Percentiles rank a stretch among this genome's conserved stretches.
phyloP scores from a whole-genome alignment of 331 rosid genomes.

The Acacia concinna region DNA sequence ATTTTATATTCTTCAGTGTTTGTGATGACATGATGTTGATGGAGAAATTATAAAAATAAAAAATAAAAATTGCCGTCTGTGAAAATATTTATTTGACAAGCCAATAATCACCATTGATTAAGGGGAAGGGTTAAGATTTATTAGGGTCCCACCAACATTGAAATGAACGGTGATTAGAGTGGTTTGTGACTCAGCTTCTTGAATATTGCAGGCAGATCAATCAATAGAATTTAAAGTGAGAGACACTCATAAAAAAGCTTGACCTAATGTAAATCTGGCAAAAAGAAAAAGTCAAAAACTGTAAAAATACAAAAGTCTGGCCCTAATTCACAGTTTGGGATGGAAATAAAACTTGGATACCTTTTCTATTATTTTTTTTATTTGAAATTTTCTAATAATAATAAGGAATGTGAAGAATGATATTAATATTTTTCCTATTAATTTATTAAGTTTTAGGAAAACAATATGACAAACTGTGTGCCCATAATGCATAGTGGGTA shows the following conservation, averaged over 20 bases:
- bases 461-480: slow-evolving; percentile 41
- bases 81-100: slow-evolving; percentile 36
- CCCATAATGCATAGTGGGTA: slow-evolving; percentile 72
- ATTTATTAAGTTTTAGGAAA: not conserved
- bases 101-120: slow-evolving; percentile 49
- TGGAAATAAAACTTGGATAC: not conserved
- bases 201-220: slow-evolving; percentile 36
- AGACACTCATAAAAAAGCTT: not conserved
- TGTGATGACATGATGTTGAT: slow-evolving; percentile 62
- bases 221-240: not conserved
- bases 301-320: not conserved
- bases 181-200: slow-evolving; percentile 38
- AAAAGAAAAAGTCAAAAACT: slow-evolving; percentile 18
- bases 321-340: not conserved
- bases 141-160: slow-evolving; percentile 31
- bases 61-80: not conserved
- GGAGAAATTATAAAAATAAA: slow-evolving; percentile 20
- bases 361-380: not conserved
- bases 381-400: not conserved
- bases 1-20: slow-evolving; percentile 25
- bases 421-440: not conserved
- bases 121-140: slow-evolving; percentile 25
- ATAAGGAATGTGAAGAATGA: not conserved
- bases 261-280: slow-evolving; percentile 26
- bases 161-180: slow-evolving; percentile 36